A percentile compares a stretch with the other conserved stretches of the same genome.
Evolutionary conservation across 2,329 filamentous ascomycete species (phyloP).

Genomic region (Rhexocercosporidium sp.): DNA sequence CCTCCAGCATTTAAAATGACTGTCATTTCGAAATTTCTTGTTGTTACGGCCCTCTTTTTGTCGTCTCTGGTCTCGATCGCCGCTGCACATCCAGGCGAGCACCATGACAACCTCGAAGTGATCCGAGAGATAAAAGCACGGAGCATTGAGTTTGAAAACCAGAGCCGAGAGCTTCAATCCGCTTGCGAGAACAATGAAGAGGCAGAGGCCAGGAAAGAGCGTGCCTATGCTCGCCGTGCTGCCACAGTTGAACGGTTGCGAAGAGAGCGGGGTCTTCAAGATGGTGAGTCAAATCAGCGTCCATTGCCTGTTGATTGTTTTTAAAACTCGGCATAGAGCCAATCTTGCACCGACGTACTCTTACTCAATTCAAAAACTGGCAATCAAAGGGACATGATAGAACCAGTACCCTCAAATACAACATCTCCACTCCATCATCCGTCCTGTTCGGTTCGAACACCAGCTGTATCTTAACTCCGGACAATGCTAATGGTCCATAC

Average conservation of each 20-base stretch:
- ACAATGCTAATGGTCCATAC: conserved; percentile 61
- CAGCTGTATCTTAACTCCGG: conserved; percentile 56
- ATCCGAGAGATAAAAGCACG: conserved; percentile 41
- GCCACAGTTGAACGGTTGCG: conserved; percentile 23
- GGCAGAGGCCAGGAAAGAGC: conserved; percentile 16
- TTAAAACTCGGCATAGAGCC: conserved; percentile 36
- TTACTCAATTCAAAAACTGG: conserved; percentile 32
- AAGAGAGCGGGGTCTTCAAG: conserved; percentile 23
- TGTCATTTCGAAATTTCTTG: conserved; percentile 21
- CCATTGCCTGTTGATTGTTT: neutral
- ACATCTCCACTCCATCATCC: conserved; percentile 41
- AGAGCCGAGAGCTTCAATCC: neutral
- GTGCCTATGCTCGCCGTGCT: conserved; percentile 21
- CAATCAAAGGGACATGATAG: conserved; percentile 32
- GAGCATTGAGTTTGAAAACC: conserved; percentile 39
- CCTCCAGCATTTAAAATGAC: conserved; percentile 12
- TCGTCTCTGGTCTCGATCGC: conserved; percentile 12
- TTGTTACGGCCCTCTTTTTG: conserved; percentile 19
- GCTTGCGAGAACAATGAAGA: conserved; percentile 17
- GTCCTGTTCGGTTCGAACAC: conserved; percentile 50
- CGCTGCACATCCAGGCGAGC: conserved; percentile 22
- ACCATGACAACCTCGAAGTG: conserved; percentile 18
- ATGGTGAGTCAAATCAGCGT: conserved; percentile 14
- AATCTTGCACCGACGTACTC: conserved; percentile 33
- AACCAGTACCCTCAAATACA: conserved; percentile 44